Percentiles rank a stretch among this genome's conserved stretches.
Conservation (phyloP, 192 early-diverging fungal genomes). For the Backusella morwellensis region DNA sequence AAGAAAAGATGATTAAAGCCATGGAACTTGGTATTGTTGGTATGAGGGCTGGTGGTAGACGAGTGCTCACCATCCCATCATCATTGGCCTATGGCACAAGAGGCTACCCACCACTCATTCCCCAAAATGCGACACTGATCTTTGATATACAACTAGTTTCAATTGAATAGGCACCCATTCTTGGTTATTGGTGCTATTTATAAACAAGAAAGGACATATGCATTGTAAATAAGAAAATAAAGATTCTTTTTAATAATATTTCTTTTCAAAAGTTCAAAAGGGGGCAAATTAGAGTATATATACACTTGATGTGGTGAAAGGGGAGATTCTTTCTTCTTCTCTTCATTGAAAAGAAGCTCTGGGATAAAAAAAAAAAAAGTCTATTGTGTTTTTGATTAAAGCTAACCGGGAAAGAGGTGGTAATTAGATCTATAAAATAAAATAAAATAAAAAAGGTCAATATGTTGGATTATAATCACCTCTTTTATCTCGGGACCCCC, state of each 20-base stretch:
- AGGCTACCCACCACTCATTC: slow-evolving; percentile 93
- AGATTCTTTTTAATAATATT: background rate
- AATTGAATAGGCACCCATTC: background rate
- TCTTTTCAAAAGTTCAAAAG: slow-evolving; percentile 5
- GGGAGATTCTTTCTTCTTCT: background rate
- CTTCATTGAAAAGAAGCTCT: background rate
- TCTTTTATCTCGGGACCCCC: background rate
- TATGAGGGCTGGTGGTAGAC: slow-evolving; percentile 89
- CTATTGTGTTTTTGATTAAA: background rate
- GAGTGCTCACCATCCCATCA: slow-evolving; percentile 87
- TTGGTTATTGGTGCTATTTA: too few species aligned
- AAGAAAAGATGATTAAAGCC: slow-evolving; percentile 90
- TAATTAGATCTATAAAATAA: background rate
- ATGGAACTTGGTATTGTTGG: slow-evolving; percentile 89
- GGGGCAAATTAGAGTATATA: slow-evolving; percentile 2
- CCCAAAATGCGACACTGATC: slow-evolving; percentile 77
- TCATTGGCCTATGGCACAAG: slow-evolving; percentile 63
- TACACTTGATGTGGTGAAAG: background rate
- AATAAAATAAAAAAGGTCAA: background rate
- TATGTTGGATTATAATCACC: background rate
- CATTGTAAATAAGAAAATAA: background rate
- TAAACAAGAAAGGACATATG: background rate
- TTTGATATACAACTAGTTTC: slow-evolving; percentile 42
- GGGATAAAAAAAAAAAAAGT: background rate
- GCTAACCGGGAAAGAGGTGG: background rate